A percentile compares a stretch with the other conserved stretches of the same genome.
phyloP scores from a whole-genome alignment of 768 basidiomycete genomes.

The Rhodocollybia butyracea region DNA sequence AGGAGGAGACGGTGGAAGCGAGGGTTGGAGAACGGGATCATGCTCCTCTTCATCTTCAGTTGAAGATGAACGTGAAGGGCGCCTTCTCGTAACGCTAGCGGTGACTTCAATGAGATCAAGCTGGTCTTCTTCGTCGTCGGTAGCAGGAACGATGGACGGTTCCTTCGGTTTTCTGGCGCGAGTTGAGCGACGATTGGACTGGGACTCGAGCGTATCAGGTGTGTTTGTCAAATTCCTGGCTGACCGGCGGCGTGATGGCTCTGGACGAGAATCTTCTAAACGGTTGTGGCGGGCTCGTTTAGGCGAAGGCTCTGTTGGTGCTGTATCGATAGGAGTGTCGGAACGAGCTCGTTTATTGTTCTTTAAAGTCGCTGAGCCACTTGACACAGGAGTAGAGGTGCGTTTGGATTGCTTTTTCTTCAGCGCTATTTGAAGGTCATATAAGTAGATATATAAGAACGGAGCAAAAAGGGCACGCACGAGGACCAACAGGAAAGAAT shows the following conservation, averaged over 20 bases:
- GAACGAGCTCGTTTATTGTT: background rate
- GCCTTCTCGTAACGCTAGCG: too few relatives aligned
- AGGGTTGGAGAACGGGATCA: too few relatives aligned
- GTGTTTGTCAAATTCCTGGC: slow-evolving; percentile 15
- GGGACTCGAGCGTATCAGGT: too few relatives aligned
- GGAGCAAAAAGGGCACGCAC: too few relatives aligned
- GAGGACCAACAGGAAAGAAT: slow-evolving; percentile 55
- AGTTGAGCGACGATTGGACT: too few relatives aligned
- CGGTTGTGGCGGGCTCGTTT: slow-evolving; percentile 2
- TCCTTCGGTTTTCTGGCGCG: background rate
- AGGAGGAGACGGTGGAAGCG: background rate
- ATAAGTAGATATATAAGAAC: too few relatives aligned
- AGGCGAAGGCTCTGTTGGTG: slow-evolving; percentile 2
- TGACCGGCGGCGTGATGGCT: slow-evolving; percentile 1
- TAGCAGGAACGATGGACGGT: slow-evolving; percentile 28
- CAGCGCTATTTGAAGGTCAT: too few relatives aligned
- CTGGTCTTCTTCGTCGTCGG: slow-evolving; percentile 31
- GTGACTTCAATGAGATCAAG: background rate
- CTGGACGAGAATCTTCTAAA: background rate
- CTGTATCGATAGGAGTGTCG: background rate
- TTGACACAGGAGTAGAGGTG: background rate
- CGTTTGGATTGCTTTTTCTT: background rate
- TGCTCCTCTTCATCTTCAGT: too few relatives aligned
- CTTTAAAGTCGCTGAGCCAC: background rate
- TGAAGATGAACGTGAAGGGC: too few relatives aligned